Conservation (phyloP, 2,329 filamentous ascomycete species). For the Phyllosticta citribraziliensis region DNA sequence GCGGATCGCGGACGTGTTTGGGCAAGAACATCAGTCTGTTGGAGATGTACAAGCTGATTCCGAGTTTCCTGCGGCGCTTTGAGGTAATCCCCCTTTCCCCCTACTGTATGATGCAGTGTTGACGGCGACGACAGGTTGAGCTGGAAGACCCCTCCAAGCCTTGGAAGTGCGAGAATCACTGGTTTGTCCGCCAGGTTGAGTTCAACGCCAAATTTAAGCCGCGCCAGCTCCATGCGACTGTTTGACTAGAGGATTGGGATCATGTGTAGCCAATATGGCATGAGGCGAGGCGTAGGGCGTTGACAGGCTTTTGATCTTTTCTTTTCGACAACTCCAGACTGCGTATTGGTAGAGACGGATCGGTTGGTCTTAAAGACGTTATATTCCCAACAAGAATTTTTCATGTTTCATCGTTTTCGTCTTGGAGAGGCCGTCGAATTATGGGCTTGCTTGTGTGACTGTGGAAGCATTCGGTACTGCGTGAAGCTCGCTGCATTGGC, state of each 20-base stretch:
- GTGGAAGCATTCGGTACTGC: too few relatives aligned
- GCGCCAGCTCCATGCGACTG: slow-evolving; percentile 3
- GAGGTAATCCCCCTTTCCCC: too few relatives aligned
- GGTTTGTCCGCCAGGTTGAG: slow-evolving; percentile 41
- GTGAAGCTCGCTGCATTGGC: too few relatives aligned
- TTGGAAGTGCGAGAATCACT: slow-evolving; percentile 43
- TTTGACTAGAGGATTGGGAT: background rate
- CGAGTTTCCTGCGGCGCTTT: slow-evolving; percentile 53
- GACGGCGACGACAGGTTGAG: slow-evolving; percentile 21
- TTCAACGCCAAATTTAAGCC: slow-evolving; percentile 36
- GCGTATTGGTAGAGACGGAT: too few relatives aligned
- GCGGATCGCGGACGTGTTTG: slow-evolving; percentile 58
- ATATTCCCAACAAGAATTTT: too few relatives aligned
- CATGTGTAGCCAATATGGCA: background rate
- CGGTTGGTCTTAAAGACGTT: too few relatives aligned
- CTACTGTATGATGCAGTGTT: slow-evolving; percentile 9
- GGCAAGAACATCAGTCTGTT: slow-evolving; percentile 45
- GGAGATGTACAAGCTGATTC: slow-evolving; percentile 43
- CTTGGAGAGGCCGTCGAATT: too few relatives aligned
- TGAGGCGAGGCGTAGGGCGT: background rate
- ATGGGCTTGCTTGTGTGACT: too few relatives aligned
- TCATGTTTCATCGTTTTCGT: too few relatives aligned
- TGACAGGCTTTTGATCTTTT: too few relatives aligned
- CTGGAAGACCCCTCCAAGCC: slow-evolving; percentile 30
- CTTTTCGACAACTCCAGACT: too few relatives aligned